Conservation (phyloP, 2,329 filamentous ascomycete genomes). For the Colletotrichum aenigma region DNA sequence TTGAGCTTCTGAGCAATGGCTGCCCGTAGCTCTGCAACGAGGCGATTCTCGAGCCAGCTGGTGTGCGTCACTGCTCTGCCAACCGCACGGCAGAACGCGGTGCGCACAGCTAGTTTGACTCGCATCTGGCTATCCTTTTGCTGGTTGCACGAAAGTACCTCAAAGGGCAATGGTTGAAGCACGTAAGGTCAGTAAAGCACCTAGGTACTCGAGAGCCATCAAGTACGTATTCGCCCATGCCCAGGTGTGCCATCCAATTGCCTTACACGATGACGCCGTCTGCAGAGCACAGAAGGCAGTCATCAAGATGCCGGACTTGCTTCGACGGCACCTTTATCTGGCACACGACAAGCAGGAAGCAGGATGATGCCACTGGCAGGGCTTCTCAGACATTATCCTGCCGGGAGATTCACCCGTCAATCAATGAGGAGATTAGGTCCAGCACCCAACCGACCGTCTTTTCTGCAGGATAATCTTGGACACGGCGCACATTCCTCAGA, state of each 20-base stretch:
- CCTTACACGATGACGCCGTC: neutral
- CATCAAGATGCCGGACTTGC: neutral
- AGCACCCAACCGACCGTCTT: neutral
- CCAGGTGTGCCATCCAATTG: neutral
- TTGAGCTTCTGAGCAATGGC: neutral
- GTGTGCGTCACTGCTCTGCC: slow-evolving; percentile 13
- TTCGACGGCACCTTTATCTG: neutral
- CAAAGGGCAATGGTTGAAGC: neutral
- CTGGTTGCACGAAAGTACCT: neutral
- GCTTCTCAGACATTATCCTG: neutral
- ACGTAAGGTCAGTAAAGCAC: neutral
- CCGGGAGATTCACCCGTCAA: neutral
- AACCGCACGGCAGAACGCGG: neutral
- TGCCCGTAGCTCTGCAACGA: neutral
- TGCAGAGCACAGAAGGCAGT: neutral
- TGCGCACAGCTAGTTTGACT: neutral
- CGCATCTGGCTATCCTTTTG: neutral
- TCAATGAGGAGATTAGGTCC: neutral
- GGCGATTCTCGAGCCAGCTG: neutral
- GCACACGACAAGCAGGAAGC: neutral
- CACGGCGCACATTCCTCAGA: neutral
- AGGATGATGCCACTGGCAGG: neutral
- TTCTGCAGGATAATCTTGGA: neutral
- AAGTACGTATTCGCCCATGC: neutral
- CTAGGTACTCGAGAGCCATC: neutral